A percentile compares a stretch with the other conserved stretches of the same genome.
Evolutionary conservation across 2,329 filamentous ascomycete species (phyloP).

Genomic region (Fusarium sp.): DNA sequence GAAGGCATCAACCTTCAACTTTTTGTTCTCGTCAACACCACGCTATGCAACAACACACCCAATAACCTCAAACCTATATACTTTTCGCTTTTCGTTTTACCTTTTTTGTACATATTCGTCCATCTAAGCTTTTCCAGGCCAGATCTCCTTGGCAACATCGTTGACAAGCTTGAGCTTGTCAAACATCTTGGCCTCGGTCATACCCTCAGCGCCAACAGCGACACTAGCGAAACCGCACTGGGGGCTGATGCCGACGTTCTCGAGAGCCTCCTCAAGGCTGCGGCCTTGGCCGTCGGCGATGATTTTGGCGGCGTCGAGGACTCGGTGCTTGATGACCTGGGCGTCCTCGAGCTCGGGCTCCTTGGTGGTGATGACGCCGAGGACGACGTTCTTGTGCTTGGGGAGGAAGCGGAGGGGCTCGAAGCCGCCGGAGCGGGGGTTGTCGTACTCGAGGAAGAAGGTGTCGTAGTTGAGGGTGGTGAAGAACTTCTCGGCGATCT

Average conservation of each 20-base stretch:
- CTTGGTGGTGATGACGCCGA: conserved; percentile 71
- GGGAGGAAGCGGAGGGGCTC: conserved; percentile 71
- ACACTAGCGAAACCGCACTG: conserved; percentile 79
- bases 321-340: conserved; percentile 64
- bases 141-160: conserved; percentile 73
- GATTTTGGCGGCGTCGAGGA: conserved; percentile 70
- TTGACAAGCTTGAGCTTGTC: conserved; percentile 76
- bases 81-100: neutral
- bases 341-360: conserved; percentile 67
- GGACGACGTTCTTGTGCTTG: conserved; percentile 68
- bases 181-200: conserved; percentile 75
- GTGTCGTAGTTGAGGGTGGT: conserved; percentile 68
- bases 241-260: conserved; percentile 73
- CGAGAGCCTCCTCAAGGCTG: conserved; percentile 70
- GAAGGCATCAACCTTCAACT: neutral
- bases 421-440: conserved; percentile 68
- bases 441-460: conserved; percentile 72
- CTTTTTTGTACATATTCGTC: neutral
- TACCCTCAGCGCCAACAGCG: conserved; percentile 70
- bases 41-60: conserved; percentile 26
- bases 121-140: conserved; percentile 53
- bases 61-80: conserved; percentile 4
- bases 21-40: conserved; percentile 22
- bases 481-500: conserved; percentile 71
- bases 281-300: conserved; percentile 73